Evolutionary conservation across 2,329 filamentous ascomycete genomes (phyloP), one percentile per base, ranked within the genome.

Genomic region (Aspergillus sp.): DNA sequence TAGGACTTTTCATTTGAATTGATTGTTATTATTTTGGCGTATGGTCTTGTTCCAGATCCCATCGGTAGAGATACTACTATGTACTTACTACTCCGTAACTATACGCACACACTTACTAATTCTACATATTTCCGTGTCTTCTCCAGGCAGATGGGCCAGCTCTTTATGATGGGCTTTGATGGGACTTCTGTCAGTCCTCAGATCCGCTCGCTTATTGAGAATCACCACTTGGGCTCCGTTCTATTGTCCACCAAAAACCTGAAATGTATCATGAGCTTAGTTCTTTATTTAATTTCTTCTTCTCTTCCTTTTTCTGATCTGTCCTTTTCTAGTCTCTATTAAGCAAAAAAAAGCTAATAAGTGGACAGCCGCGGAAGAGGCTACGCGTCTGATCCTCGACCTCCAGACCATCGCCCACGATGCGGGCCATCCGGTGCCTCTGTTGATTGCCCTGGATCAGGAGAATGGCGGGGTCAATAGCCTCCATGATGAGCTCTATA

Each of bases 391-490:
- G 38, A 88, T 95, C 29, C 85, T 93, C 61, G 89, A 97, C 61
- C 76, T 98, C 40, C 93, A 98, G 68, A 89, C 83, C 43, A 91
- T 94, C 62, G 93, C 93, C 34, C 86, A 88, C 62, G 80, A 94
- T 68, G 85, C 91, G 49, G 91, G 91, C 19, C 91, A 97, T 66
- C 85, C 86, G 3, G 84, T 91, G 2, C 93, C 93, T 2, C 73
- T 98, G 12, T 75, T 94, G 46, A 96, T 98, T 57, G 90, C 86
- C 35, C 74, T 97, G 34, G 93, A 97, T 63, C 93, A 98, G 65
- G 93, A 98, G 67, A 97, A 98, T 80, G 93, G 93, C 53, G 90
- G 91, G 3, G 91, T 96, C 65, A 97, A 96, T 72, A 95, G 88
- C 69, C 78, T 97, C 2, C 96, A 94, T 61, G 91, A 97, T 65